Evolutionary conservation across 768 basidiomycete genomes (phyloP), one percentile per base, ranked within the genome.

Genomic region (Mycena floridula): DNA sequence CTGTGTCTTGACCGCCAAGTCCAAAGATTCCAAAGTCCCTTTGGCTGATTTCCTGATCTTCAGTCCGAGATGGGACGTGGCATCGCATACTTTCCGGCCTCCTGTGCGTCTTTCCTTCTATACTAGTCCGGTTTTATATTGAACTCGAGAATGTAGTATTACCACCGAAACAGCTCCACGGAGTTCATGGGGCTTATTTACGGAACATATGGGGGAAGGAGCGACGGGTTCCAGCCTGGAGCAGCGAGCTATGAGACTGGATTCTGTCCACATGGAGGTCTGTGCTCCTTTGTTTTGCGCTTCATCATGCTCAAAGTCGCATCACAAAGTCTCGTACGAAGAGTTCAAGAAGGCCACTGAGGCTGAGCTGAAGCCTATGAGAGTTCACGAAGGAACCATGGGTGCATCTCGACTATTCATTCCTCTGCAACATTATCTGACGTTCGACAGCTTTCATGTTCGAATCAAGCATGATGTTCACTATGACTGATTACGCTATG

Each of bases 181-280:
- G 82, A 83, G 59, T 76, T 84, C 50, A 77, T 83, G 74, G 82
- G 80, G 2, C 61, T 82, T 25, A 57, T 84, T 26, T 77, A 77
- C 49, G 81, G 81, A n/a, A 63, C 61, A 1, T 83, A 83, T 54
- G 79, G 74, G 23, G 82, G 81, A 5, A 68, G 81, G 21, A 76
- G 75, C 47, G 81, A 82, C 47, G 72, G 63, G 12, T 85, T 85
- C 66, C 61, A 68, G 42, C 80, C 81, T 15, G 80, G 81, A 40
- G 77, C 76, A 11, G 72, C 76, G 32, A 81, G 77, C 50, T 82
- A 73, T 51, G 79, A 81, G 55, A 79, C 74, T 21, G 78, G 78
- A 7, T 82, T 80, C 60, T 79, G 75, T 47, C 80, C 80, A 5
- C 80, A 82, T 48, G 81, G 80, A 55, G 77, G 77, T 77, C 48